Conservation (phyloP, 345 rosid species). For the Mallotus nudiflorus region DNA sequence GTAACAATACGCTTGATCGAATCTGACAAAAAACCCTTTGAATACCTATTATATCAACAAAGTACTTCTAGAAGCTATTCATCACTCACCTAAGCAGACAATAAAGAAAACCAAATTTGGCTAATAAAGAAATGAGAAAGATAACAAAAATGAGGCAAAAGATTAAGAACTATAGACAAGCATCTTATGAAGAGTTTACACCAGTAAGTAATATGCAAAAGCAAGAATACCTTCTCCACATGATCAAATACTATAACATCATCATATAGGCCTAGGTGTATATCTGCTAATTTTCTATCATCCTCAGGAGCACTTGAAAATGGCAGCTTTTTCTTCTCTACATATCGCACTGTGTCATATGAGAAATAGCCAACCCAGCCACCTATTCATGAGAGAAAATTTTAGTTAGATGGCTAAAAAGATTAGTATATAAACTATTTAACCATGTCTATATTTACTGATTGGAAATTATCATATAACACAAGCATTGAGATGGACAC, state of each 20-base stretch:
- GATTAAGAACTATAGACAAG: background rate
- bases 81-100: background rate
- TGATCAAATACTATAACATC: slow-evolving; percentile 85
- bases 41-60: background rate
- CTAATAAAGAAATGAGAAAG: background rate
- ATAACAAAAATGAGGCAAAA: background rate
- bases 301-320: slow-evolving; percentile 72
- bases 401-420: background rate
- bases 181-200: background rate
- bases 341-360: slow-evolving; percentile 81
- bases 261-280: slow-evolving; percentile 80
- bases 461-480: background rate
- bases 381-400: slow-evolving; percentile 44
- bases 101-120: background rate
- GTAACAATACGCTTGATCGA: background rate
- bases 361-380: slow-evolving; percentile 99
- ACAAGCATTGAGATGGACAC: background rate
- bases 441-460: background rate
- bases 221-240: slow-evolving; percentile 66
- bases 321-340: slow-evolving; percentile 72
- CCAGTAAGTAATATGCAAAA: too few relatives aligned
- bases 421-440: background rate
- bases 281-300: slow-evolving; percentile 85
- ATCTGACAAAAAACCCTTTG: background rate
- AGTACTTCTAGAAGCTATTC: background rate